Evolutionary conservation across 148 eudicot genomes (phyloP).

Genomic region (Rhododendron molle): DNA sequence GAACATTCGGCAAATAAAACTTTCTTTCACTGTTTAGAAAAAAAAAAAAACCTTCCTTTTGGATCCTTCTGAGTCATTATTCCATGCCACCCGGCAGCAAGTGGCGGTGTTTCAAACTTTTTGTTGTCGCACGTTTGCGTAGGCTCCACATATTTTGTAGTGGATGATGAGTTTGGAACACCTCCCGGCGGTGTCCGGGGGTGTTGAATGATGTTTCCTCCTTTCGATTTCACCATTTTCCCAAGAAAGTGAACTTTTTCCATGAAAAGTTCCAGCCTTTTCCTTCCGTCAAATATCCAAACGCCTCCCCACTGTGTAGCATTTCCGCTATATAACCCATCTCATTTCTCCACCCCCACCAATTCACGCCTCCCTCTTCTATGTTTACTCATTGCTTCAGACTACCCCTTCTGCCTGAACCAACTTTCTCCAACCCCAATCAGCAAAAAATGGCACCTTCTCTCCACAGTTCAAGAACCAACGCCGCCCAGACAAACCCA

Average conservation of each 20-base stretch:
- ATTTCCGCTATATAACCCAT: background rate
- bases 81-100: too few species aligned
- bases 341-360: background rate
- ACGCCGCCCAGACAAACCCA: constrained; percentile 14
- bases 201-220: too few species aligned
- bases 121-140: too few species aligned
- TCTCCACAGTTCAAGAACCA: constrained; percentile 36
- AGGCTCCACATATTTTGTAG: too few species aligned
- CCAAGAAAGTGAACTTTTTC: background rate
- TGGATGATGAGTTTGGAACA: too few species aligned
- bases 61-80: background rate
- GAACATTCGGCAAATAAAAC: too few species aligned
- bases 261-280: background rate
- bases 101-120: too few species aligned
- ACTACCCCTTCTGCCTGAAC: background rate
- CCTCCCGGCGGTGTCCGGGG: too few species aligned
- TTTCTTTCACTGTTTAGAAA: too few species aligned
- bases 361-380: background rate
- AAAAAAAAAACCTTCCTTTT: too few species aligned
- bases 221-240: background rate
- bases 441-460: constrained; percentile 39
- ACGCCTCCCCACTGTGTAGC: background rate
- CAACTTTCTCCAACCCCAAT: background rate
- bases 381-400: constrained; percentile 9
- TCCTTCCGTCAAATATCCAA: background rate